A percentile compares a stretch with the other conserved stretches of the same genome.
Conservation (phyloP, 805 yeast species). For the Starmera quercuum region DNA sequence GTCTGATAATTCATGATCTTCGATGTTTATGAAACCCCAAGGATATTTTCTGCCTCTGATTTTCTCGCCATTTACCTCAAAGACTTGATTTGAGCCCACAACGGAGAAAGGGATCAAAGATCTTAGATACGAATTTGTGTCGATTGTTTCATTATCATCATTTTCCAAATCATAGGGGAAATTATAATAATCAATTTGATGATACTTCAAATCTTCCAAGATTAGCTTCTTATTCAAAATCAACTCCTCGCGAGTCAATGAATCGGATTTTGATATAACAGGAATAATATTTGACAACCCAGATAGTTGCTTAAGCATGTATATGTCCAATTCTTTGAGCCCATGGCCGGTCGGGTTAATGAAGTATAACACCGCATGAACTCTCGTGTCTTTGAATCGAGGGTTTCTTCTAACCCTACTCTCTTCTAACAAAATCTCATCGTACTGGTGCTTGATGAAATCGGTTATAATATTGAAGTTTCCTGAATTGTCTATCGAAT, state of each 20-base stretch:
- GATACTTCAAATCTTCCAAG: constrained; percentile 65
- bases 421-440: constrained; percentile 75
- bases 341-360: constrained; percentile 85
- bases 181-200: constrained; percentile 65
- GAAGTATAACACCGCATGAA: constrained; percentile 68
- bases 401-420: constrained; percentile 80
- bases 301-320: constrained; percentile 70
- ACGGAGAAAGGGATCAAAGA: constrained; percentile 60
- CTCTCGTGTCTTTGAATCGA: constrained; percentile 76
- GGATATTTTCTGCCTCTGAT: constrained; percentile 50
- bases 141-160: constrained; percentile 55
- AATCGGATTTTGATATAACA: constrained; percentile 78
- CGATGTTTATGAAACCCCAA: constrained; percentile 54
- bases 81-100: constrained; percentile 61
- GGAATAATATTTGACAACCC: constrained; percentile 82
- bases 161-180: constrained; percentile 56
- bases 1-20: constrained; percentile 71
- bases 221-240: constrained; percentile 66
- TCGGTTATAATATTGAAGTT: constrained; percentile 69
- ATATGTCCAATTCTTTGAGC: constrained; percentile 68
- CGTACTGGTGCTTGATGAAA: constrained; percentile 74
- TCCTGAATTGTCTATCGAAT: constrained; percentile 58
- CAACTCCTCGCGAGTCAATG: constrained; percentile 74
- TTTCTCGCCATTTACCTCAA: constrained; percentile 34
- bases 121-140: constrained; percentile 57